Base-by-base conservation (phyloP, 768 basidiomycete species). In the Clitopilus hobsonii region DNA sequence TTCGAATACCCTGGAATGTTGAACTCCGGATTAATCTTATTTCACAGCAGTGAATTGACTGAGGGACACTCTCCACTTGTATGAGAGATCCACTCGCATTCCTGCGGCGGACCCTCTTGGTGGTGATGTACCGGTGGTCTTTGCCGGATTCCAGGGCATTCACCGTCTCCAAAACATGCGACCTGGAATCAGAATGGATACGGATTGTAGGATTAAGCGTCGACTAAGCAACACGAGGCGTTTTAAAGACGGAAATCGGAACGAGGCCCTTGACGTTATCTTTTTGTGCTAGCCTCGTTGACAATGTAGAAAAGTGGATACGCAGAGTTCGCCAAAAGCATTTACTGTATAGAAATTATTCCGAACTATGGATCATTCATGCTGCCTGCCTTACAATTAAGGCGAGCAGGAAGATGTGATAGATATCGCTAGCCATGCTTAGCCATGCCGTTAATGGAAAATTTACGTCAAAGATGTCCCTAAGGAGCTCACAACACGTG, bases 401-500 rank as follows among this genome's bases (percentile, higher is more conserved):
- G 41, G 41, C 41, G 41, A 45, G 41, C 14, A 45, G 3, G 41
- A 45, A n/a, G 4, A 20, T 45, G 41, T 45, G 41, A 45, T 45
- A 23, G 8, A 20, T 45, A 45, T 45, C 41, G 41, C 22, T 10
- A 8, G 22, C 18, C 41, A 10, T 32, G 41, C 11, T 10, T 20
- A 11, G 22, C 41, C 41, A 45, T 18, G 41, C 41, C 41, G 18
- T 45, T 16, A 45, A 45, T 16, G 41, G 41, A 45, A 45, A 45
- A 20, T 45, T 45, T 45, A 45, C 41, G 41, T 45, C 41, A 45
- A 20, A 16, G n/a, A 4, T 45, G 22, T 45, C 41, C 41, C 22
- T 45, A 45, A 45, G 41, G 41, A 45, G 41, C 22, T 45, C n/a
- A 45, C 18, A 45, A 32, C 49, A 51, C 49, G 49, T 51, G 49